phyloP scores from a whole-genome alignment of 306 rosid species.

The Trifolium subterraneum region DNA sequence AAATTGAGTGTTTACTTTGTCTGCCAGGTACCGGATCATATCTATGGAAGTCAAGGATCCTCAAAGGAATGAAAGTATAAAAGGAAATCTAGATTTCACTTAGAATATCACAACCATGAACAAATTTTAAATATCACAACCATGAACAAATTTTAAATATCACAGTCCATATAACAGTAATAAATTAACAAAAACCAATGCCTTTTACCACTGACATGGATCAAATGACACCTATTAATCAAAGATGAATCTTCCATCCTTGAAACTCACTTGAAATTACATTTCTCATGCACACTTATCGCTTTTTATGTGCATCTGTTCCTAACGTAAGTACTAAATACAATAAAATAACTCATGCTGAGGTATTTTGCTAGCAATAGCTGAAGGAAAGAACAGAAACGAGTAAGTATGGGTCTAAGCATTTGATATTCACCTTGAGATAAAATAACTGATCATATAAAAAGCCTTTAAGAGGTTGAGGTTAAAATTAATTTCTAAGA shows the following conservation, averaged over 20 bases:
- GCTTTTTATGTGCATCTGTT: no score
- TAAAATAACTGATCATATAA: not conserved
- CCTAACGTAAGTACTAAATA: no score
- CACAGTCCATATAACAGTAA: not conserved
- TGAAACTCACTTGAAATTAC: no score
- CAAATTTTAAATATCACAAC: no score
- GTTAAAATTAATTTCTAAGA: no score
- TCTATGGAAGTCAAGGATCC: conserved; percentile 47
- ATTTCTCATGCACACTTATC: no score
- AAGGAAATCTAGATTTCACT: conserved; percentile 33
- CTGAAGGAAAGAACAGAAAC: not conserved
- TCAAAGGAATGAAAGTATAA: not conserved
- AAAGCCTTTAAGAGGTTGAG: not conserved
- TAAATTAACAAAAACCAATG: not conserved
- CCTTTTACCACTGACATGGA: no score
- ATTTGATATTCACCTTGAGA: not conserved
- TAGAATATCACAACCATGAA: conserved; percentile 31
- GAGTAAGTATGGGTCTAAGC: no score
- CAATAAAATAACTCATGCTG: no score
- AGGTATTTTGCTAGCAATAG: no score
- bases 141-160: conserved; percentile 26
- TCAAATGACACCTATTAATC: not conserved
- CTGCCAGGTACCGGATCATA: conserved; percentile 91
- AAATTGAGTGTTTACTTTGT: conserved; percentile 84
- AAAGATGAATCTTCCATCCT: not conserved